Evolutionary conservation across 768 basidiomycete species (phyloP), one percentile per base, ranked within the genome.

Genomic region (Brasilioporus rufonigricans): DNA sequence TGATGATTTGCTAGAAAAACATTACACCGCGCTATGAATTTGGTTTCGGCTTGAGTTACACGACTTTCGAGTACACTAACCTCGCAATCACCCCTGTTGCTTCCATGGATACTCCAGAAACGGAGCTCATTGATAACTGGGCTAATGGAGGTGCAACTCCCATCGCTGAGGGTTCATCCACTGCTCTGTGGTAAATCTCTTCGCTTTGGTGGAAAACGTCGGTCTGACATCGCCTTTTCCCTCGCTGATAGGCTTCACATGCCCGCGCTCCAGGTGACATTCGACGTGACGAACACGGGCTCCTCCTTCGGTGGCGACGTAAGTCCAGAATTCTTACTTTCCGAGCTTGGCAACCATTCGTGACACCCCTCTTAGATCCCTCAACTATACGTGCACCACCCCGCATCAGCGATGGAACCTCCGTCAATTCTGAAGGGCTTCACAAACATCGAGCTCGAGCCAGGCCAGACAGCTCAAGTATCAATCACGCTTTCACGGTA

Each of bases 21-120:
- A 90, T 92, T 58, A 77, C 77, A 0, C 91, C 91, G 4, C 87
- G 89, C 35, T 93, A 84, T 64, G 90, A 91, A 65, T 98, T 98
- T 67, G 94, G 94, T 5, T 95, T 85, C 66, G 94, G 94, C 0
- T 68, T 95, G 64, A 89, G 85, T 52, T 98, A 97, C 74, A 88
- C 94, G 36, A 79, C 72, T 2, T 98, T 95, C 69, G 70, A 79
- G 31, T 95, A 92, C 68, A 82, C 77, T 40, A 73, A 79, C 31
- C 73, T 94, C 12, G 59, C 74, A 3, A 71, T 90, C 32, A 66
- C 65, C 16, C 73, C 75, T 51, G 67, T 87, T 5, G 50, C 64
- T 10, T 53, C 60, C 18, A 66, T 68, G 32, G 73, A 77, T n/a
- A n/a, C n/a, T 8, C 58, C 66, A 4, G 56, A 72, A 51, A 52